phyloP scores from a whole-genome alignment of 257 asterid species.

The Solanum okadae region DNA sequence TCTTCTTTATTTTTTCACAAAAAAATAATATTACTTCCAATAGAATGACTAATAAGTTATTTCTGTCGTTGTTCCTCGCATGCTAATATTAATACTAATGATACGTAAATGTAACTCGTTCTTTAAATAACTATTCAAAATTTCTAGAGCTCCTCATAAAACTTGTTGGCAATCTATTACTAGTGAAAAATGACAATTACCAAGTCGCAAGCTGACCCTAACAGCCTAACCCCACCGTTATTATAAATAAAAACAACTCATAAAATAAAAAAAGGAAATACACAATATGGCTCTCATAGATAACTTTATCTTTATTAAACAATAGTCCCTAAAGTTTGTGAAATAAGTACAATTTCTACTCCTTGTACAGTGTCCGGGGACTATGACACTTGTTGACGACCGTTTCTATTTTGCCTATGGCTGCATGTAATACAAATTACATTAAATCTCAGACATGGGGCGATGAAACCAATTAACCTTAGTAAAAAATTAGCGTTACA shows the following conservation, averaged over 20 bases:
- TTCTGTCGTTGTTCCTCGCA: not conserved
- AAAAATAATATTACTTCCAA: not conserved
- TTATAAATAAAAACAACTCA: not conserved
- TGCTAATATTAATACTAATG: not conserved
- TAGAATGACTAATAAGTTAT: not conserved
- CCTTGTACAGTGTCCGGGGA: not conserved
- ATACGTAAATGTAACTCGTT: not conserved
- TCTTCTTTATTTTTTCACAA: no score
- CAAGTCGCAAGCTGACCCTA: not conserved
- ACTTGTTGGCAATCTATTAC: not conserved
- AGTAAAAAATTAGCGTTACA: not conserved
- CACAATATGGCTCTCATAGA: no score
- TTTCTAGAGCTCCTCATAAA: not conserved
- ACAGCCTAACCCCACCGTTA: not conserved
- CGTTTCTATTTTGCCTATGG: not conserved
- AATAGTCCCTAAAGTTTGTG: not conserved
- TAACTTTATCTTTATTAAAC: not conserved
- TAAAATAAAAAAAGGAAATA: no score
- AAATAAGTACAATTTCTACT: not conserved
- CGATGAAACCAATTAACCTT: not conserved
- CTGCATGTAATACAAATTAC: not conserved
- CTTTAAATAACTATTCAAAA: not conserved
- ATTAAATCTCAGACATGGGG: not conserved
- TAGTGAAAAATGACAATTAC: no score
- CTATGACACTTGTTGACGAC: slow-evolving; percentile 10